Base-by-base conservation (phyloP, 345 rosid species). In the Gossypium sturtianum region DNA sequence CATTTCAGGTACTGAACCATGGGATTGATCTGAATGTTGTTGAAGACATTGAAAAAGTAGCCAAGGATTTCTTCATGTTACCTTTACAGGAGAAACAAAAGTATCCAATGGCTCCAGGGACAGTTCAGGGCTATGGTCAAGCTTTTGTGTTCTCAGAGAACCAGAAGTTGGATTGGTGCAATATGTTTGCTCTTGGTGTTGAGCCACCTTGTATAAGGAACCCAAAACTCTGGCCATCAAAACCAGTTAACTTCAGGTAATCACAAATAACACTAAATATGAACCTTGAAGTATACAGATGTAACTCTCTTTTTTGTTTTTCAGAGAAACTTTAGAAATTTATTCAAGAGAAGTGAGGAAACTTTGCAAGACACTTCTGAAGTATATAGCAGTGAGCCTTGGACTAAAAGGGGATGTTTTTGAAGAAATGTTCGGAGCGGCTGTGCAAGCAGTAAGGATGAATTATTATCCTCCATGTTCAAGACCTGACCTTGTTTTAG, bases 81-180 rank as follows among this genome's bases (percentile, higher is more conserved):
- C 98, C 98, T 65, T 65, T 91, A 61, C 91, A 86, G 72, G 97
- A 94, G 86, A 94, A 94, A 80, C 86, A 81, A 70, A 88, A 87
- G 82, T 91, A 92, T 76, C 93, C 91, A 12, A 92, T 94, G 97
- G 87, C 81, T 68, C 93, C 97, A 45, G 97, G 98, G 68, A 94
- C 95, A 0, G 89, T 94, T 81, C 98, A 94, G 74, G 97, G 97
- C 48, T 92, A 94, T 65, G 98, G 98, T 12, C 97, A 92, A 77
- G 98, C 98, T 69, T 94, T 94, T 75, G 89, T 92, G 17, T 92
- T 94, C 87, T 91, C 98, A 0, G 97, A 94, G 83, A 88, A 91
- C 73, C 97, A 94, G 82, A 94, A 94, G 82, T 86, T 94, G 62
- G 98, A 94, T 74, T 94, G 98, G 98, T 92, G 97, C 84, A 94